Percentiles rank a stretch among this genome's conserved stretches.
Conservation (phyloP, 495 filamentous ascomycete species). For the Hypoxylon cercidicola region DNA sequence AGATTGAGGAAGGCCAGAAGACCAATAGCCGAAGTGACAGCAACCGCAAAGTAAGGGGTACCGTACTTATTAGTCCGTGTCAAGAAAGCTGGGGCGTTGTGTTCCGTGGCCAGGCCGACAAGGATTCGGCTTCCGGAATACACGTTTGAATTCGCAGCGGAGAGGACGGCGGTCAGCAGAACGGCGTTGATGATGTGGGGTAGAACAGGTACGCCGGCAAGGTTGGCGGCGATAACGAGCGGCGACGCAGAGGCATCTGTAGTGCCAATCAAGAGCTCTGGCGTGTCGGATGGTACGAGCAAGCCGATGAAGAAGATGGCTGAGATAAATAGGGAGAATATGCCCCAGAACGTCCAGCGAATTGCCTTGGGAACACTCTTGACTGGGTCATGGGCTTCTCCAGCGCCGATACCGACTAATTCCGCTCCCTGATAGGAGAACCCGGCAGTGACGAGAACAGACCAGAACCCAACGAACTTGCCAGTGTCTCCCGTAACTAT, state of each 20-base stretch:
- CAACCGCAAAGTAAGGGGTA: slow-evolving; percentile 56
- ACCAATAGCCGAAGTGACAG: slow-evolving; percentile 54
- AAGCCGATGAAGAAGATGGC: slow-evolving; percentile 76
- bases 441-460: slow-evolving; percentile 57
- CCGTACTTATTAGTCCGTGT: slow-evolving; percentile 51
- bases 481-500: slow-evolving; percentile 55
- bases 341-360: slow-evolving; percentile 66
- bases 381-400: slow-evolving; percentile 70
- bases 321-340: slow-evolving; percentile 73
- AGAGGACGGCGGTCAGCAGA: slow-evolving; percentile 69
- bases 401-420: slow-evolving; percentile 72
- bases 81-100: slow-evolving; percentile 66
- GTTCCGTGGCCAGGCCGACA: slow-evolving; percentile 69
- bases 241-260: slow-evolving; percentile 70
- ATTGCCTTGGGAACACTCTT: slow-evolving; percentile 65
- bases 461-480: slow-evolving; percentile 59
- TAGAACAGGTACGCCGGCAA: slow-evolving; percentile 71
- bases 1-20: slow-evolving; percentile 68
- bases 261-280: slow-evolving; percentile 59
- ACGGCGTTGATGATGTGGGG: slow-evolving; percentile 79
- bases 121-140: slow-evolving; percentile 73
- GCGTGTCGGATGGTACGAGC: slow-evolving; percentile 67
- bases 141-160: slow-evolving; percentile 66
- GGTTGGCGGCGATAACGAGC: slow-evolving; percentile 72
- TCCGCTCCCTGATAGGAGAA: slow-evolving; percentile 66